phyloP scores from a whole-genome alignment of 2,329 filamentous ascomycete species.

The Fusarium piperis region DNA sequence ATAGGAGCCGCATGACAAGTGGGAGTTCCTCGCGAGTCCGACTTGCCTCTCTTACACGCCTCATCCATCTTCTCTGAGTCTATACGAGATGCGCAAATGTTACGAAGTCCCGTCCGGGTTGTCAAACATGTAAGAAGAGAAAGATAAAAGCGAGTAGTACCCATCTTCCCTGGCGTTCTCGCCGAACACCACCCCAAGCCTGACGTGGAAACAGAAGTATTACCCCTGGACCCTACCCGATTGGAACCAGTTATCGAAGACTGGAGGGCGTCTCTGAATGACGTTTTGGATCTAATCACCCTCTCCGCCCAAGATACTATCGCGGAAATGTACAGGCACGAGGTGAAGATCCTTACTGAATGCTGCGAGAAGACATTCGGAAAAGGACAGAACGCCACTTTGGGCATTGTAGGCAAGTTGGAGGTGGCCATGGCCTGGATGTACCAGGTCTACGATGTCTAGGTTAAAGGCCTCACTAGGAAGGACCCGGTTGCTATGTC shows the following conservation, averaged over 20 bases:
- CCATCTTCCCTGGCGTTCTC: not conserved
- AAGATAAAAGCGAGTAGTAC: not conserved
- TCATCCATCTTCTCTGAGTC: not conserved
- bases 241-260: not conserved
- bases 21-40: not conserved
- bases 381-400: not conserved
- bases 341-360: not conserved
- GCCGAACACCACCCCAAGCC: not conserved
- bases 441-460: not conserved
- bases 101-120: slow-evolving; percentile 1
- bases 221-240: not conserved
- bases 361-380: not conserved
- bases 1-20: not conserved
- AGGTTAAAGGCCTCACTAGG: not conserved
- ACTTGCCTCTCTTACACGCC: not conserved
- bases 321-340: not conserved
- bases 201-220: not conserved
- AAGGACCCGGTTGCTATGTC: not conserved
- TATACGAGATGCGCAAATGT: slow-evolving; percentile 1
- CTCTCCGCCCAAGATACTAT: not conserved
- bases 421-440: not conserved
- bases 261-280: not conserved
- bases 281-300: not conserved
- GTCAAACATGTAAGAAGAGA: slow-evolving; percentile 3
- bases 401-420: not conserved